Conservation (phyloP, 306 rosid species). For the Cyamopsis tetragonoloba region DNA sequence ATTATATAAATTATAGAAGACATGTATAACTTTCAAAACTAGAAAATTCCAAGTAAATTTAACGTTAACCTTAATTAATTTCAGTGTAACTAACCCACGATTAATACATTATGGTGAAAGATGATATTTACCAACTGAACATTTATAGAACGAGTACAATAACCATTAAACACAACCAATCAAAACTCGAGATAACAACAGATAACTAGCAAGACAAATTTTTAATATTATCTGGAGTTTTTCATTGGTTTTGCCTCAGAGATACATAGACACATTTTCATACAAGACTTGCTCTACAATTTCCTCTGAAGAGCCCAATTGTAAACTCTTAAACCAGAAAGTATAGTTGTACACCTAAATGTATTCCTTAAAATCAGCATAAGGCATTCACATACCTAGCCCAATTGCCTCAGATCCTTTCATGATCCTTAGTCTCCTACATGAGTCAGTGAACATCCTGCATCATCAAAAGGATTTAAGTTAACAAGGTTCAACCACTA, state of each 20-base stretch:
- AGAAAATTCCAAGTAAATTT: no score
- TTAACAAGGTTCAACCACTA: neutral
- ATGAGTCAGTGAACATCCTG: conserved; percentile 86
- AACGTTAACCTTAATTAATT: no score
- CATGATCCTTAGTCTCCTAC: conserved; percentile 85
- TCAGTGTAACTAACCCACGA: no score
- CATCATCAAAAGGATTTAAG: neutral
- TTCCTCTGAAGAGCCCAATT: neutral
- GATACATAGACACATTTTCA: neutral
- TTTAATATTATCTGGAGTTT: neutral
- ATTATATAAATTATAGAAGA: no score
- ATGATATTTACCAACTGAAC: neutral
- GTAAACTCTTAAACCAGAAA: neutral
- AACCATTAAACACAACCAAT: neutral
- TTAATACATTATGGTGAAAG: conserved; percentile 8
- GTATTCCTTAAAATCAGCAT: neutral
- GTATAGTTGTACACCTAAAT: neutral
- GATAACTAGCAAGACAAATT: neutral
- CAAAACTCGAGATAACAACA: neutral
- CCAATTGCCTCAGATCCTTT: conserved; percentile 95
- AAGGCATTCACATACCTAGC: conserved; percentile 48
- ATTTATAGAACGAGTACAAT: neutral
- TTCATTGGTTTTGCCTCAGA: neutral
- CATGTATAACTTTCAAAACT: no score
- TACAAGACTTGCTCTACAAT: neutral